Percentiles rank a stretch among this genome's conserved stretches.
These are phyloP conservation scores for Brasenia schreberi DNA, from an alignment of 164 flowering plant species.

Conservation along the genomic window DNA sequence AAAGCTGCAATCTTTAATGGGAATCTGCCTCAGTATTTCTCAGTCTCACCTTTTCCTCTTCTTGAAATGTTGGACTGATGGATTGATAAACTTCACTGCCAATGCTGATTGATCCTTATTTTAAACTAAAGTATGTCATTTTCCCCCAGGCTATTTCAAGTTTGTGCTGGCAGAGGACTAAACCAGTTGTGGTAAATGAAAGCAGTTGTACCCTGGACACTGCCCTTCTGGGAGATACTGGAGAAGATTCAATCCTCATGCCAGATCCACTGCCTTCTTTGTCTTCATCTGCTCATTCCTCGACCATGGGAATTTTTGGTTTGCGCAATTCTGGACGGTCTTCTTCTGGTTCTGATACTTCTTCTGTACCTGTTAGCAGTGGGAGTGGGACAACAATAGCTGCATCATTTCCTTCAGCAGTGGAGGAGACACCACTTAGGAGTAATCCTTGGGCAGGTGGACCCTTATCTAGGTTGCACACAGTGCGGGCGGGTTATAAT, in stretches of 20 bases:
- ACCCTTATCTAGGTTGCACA: conserved; percentile 48
- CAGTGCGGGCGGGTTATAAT: conserved; percentile 50
- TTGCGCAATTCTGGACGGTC: conserved; percentile 37
- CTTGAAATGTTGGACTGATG: no score
- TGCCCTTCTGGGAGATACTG: conserved; percentile 80
- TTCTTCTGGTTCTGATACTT: conserved; percentile 26
- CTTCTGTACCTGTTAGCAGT: conserved; percentile 26
- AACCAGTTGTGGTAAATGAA: conserved; percentile 66
- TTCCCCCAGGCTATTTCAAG: conserved; percentile 74
- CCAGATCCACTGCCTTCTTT: conserved; percentile 94
- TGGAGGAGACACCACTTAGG: conserved; percentile 65
- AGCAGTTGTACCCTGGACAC: conserved; percentile 60
- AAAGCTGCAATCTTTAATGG: no score
- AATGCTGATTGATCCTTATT: background rate
- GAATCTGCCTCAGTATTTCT: no score
- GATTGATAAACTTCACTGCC: background rate
- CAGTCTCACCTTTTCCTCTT: no score
- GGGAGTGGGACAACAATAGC: conserved; percentile 34
- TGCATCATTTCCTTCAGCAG: conserved; percentile 20
- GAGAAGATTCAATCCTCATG: conserved; percentile 89
- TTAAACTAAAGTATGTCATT: conserved; percentile 14
- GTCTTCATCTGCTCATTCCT: conserved; percentile 42
- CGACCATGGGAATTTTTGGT: conserved; percentile 21
- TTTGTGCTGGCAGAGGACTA: conserved; percentile 97
- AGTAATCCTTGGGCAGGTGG: conserved; percentile 55